Evolutionary conservation across 148 eudicot species (phyloP).

Genomic region (Heliamphora exappendiculata): DNA sequence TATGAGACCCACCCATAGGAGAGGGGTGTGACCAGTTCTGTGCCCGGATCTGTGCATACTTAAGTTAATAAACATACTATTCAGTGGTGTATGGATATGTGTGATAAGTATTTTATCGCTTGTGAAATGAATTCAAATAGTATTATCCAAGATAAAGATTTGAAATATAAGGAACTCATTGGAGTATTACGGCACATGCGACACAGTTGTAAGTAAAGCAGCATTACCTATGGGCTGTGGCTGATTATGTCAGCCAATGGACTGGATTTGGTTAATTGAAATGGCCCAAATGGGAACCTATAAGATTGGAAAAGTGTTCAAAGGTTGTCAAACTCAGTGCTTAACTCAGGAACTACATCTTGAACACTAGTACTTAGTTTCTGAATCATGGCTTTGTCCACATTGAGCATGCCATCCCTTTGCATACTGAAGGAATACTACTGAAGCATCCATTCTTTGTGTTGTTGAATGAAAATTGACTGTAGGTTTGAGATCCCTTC

Average conservation of each 20-base stretch:
- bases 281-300: neutral
- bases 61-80: neutral
- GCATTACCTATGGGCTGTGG: neutral
- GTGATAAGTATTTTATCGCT: neutral
- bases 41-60: no score
- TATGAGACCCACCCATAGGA: no score
- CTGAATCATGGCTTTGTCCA: neutral
- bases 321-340: neutral
- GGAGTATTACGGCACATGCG: neutral
- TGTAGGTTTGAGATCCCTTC: neutral
- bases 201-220: neutral
- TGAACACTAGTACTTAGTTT: neutral
- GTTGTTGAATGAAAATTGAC: neutral
- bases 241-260: neutral
- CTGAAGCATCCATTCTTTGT: neutral
- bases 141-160: neutral
- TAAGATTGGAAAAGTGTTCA: neutral
- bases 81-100: neutral
- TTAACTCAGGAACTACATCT: neutral
- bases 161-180: neutral
- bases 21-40: no score
- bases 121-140: neutral
- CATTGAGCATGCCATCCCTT: neutral
- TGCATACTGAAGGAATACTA: neutral
- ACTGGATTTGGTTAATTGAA: neutral